Percentiles rank a stretch among this genome's conserved stretches.
These are phyloP conservation scores for Grigorovia transvaalensis DNA, from an alignment of 805 yeast species.

Conservation along the genomic window DNA sequence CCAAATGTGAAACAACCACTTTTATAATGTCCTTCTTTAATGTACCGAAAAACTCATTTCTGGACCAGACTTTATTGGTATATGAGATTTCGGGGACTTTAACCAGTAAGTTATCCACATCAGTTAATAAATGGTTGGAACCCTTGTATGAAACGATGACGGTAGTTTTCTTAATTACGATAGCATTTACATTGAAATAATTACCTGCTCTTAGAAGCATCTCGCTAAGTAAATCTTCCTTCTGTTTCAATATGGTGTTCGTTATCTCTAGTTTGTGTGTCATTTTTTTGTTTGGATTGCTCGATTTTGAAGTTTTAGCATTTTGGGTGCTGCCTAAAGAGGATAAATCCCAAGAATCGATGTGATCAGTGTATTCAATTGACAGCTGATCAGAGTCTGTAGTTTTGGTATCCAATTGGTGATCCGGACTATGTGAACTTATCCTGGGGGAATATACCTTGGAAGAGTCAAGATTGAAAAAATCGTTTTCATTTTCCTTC, in stretches of 20 bases:
- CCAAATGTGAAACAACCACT: constrained; percentile 46
- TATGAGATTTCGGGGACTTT: constrained; percentile 41
- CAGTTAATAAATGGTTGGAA: constrained; percentile 44
- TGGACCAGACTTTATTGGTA: constrained; percentile 45
- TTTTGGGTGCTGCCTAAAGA: background rate
- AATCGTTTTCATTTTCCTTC: background rate
- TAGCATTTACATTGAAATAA: constrained; percentile 50
- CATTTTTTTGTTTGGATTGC: constrained; percentile 1
- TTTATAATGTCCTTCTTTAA: constrained; percentile 48
- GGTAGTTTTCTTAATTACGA: constrained; percentile 37
- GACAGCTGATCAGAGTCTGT: background rate
- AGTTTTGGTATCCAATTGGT: background rate
- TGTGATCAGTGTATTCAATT: constrained; percentile 6
- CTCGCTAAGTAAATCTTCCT: constrained; percentile 27
- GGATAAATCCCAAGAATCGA: constrained; percentile 13
- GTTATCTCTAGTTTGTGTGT: constrained; percentile 5
- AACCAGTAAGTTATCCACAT: constrained; percentile 46
- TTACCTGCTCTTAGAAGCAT: constrained; percentile 68
- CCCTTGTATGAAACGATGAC: constrained; percentile 64
- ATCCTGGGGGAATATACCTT: background rate
- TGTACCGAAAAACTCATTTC: constrained; percentile 42
- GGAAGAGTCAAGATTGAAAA: background rate
- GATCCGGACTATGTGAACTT: background rate
- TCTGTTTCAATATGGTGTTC: constrained; percentile 1
- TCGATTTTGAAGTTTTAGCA: background rate